Evolutionary conservation across 1,284 basidiomycete genomes (phyloP).

Genomic region (Malassezia pachydermatis): DNA sequence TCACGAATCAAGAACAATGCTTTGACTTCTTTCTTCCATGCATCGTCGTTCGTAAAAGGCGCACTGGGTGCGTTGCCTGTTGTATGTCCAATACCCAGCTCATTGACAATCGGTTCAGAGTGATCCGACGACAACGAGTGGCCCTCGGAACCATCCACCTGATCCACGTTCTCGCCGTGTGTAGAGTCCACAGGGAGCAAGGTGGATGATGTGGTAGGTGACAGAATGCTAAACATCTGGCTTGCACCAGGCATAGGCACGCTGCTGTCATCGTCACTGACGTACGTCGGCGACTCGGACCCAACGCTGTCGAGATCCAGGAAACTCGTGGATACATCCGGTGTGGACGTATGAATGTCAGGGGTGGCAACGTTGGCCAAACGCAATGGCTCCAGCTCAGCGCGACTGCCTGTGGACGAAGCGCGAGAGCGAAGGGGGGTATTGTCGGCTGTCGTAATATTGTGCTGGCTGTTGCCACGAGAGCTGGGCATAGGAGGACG

Average conservation of each 20-base stretch:
- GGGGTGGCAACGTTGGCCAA: not conserved
- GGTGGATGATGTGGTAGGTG: too few relatives aligned
- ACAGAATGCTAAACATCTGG: not conserved
- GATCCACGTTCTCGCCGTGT: not conserved
- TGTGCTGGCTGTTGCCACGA: not conserved
- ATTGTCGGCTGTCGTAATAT: not conserved
- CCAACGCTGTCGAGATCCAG: constrained; percentile 7
- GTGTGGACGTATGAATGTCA: not conserved
- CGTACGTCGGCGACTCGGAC: not conserved
- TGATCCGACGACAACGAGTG: constrained; percentile 1
- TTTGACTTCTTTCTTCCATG: constrained; percentile 45
- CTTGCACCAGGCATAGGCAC: not conserved
- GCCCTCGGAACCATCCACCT: not conserved
- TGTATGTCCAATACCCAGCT: constrained; percentile 31
- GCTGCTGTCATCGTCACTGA: not conserved
- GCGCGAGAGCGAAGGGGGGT: not conserved
- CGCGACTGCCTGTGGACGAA: not conserved
- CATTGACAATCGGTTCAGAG: constrained; percentile 22
- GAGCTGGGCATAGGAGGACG: constrained; percentile 1
- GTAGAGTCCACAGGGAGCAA: too few relatives aligned
- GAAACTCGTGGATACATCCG: constrained; percentile 4
- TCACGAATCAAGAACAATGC: constrained; percentile 44
- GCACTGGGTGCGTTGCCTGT: constrained; percentile 32
- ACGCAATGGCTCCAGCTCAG: not conserved
- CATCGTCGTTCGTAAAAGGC: constrained; percentile 37